These are phyloP conservation scores for Macaranga tanarius DNA, from an alignment of 441 rosid species.

Conservation along the genomic window DNA sequence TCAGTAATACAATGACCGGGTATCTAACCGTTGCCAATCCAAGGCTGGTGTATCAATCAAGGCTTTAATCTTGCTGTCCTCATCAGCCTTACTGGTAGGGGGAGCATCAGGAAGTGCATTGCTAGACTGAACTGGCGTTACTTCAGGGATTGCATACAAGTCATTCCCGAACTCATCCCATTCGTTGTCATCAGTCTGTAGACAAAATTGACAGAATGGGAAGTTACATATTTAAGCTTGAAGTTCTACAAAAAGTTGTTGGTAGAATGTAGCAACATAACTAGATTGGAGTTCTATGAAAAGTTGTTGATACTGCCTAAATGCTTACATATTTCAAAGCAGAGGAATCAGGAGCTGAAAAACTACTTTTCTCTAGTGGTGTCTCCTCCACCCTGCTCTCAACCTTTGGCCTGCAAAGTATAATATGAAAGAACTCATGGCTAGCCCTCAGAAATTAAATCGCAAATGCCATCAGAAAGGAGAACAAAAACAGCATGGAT, in stretches of 20 bases:
- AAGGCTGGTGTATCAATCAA: conserved; percentile 91
- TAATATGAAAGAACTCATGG: conserved; percentile 30
- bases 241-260: background rate
- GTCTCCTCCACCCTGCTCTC: conserved; percentile 48
- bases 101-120: conserved; percentile 51
- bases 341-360: conserved; percentile 53
- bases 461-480: conserved; percentile 6
- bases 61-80: conserved; percentile 92
- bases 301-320: background rate
- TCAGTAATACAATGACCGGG: conserved; percentile 3
- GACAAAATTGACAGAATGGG: background rate
- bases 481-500: background rate
- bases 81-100: conserved; percentile 79
- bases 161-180: conserved; percentile 99
- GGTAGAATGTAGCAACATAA: background rate
- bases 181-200: conserved; percentile 73
- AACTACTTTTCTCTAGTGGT: conserved; percentile 49
- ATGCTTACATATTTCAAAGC: conserved; percentile 63
- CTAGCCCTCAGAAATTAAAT: conserved; percentile 22
- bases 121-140: conserved; percentile 47
- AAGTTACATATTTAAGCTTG: background rate
- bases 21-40: conserved; percentile 95
- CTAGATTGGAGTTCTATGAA: background rate
- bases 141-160: conserved; percentile 86
- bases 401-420: conserved; percentile 63